Evolutionary conservation across 148 eudicot species (phyloP).

Genomic region (Rhododendron ovatum): DNA sequence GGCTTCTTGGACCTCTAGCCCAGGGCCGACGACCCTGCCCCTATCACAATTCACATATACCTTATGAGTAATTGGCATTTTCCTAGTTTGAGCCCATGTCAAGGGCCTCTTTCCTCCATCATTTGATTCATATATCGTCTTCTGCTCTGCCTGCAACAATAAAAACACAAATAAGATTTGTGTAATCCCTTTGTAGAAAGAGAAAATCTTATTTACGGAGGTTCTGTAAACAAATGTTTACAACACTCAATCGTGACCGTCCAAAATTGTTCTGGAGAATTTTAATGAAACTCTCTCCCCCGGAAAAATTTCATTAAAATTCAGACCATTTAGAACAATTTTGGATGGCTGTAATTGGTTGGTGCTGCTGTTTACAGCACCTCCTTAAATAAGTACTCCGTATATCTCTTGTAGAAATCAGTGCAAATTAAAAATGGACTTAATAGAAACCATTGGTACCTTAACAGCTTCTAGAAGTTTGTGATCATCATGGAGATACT

Average conservation of each 20-base stretch:
- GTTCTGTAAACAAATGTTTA: too few species aligned
- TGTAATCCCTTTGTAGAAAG: too few species aligned
- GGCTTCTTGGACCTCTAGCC: too few species aligned
- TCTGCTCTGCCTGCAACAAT: constrained; percentile 59
- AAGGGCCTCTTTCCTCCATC: constrained; percentile 40
- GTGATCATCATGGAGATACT: constrained; percentile 57
- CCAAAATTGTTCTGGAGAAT: too few species aligned
- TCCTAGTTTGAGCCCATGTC: constrained; percentile 77
- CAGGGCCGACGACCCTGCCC: background rate
- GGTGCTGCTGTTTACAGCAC: too few species aligned
- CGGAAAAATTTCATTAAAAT: too few species aligned
- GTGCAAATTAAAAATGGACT: background rate
- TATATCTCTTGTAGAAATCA: background rate
- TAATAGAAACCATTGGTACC: constrained; percentile 29
- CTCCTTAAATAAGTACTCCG: too few species aligned
- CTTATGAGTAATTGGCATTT: constrained; percentile 64
- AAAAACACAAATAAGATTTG: background rate
- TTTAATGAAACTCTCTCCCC: too few species aligned
- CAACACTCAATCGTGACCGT: too few species aligned
- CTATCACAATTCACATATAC: constrained; percentile 27
- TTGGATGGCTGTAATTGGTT: too few species aligned
- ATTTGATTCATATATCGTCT: constrained; percentile 42
- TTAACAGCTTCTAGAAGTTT: constrained; percentile 47
- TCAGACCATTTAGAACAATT: too few species aligned
- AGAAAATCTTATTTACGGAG: too few species aligned